Conservation (phyloP, 352 stramenopile species). For the Phytophthora sojae region DNA sequence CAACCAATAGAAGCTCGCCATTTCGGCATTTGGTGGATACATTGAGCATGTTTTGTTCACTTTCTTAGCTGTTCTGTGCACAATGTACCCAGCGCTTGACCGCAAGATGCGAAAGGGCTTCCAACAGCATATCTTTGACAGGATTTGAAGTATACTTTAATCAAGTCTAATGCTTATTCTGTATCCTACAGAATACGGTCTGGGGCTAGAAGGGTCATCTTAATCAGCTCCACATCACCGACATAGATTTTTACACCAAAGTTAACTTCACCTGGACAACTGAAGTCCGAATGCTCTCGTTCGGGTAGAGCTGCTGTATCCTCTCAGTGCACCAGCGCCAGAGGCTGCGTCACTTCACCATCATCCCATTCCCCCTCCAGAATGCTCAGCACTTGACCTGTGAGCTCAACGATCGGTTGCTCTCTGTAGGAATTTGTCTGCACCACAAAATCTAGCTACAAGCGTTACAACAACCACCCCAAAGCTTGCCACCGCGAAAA, state of each 20-base stretch:
- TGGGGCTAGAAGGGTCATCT: no score
- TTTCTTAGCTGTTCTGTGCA: no score
- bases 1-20: no score
- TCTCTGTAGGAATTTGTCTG: constrained; percentile 68
- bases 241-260: background rate
- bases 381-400: constrained; percentile 69
- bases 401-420: constrained; percentile 60
- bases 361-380: constrained; percentile 55
- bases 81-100: no score
- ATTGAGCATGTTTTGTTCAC: no score
- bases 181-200: no score
- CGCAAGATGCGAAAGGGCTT: no score
- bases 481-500: background rate
- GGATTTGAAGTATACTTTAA: no score
- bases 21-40: no score
- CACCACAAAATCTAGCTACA: constrained; percentile 62
- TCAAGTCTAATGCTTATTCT: no score
- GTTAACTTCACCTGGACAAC: constrained; percentile 44
- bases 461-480: constrained; percentile 12
- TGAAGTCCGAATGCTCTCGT: constrained; percentile 43
- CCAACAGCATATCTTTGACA: no score
- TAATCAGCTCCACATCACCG: background rate
- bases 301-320: constrained; percentile 53
- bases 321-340: constrained; percentile 47
- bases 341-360: constrained; percentile 3